phyloP scores from a whole-genome alignment of 1,139 yeast genomes.

The Suhomyces terraborum region DNA sequence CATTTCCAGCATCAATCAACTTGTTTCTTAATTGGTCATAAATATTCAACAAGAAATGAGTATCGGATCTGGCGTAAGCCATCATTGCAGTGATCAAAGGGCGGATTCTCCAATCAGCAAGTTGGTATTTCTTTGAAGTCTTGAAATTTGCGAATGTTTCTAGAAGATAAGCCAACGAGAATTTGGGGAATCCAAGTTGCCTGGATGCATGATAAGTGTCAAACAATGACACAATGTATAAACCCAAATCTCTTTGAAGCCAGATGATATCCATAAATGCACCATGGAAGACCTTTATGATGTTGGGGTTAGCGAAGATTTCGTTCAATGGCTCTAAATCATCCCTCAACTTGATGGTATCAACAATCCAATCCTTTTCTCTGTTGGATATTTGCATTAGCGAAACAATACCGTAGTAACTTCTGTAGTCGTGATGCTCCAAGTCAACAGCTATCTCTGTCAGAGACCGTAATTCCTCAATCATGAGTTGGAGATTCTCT shows the following conservation, averaged over 20 bases:
- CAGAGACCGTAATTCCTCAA: conserved; percentile 50
- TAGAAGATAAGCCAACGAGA: conserved; percentile 80
- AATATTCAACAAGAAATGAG: conserved; percentile 83
- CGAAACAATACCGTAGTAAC: conserved; percentile 89
- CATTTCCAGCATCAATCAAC: conserved; percentile 46
- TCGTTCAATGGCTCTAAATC: conserved; percentile 68
- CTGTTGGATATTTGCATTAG: conserved; percentile 90
- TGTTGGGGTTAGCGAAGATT: conserved; percentile 76
- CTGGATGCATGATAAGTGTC: conserved; percentile 93
- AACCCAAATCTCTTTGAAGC: conserved; percentile 94
- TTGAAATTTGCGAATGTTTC: conserved; percentile 81
- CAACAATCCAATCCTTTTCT: conserved; percentile 80
- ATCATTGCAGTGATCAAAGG: conserved; percentile 79
- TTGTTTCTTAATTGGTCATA: conserved; percentile 73
- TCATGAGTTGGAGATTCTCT: conserved; percentile 55
- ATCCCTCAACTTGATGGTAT: conserved; percentile 72
- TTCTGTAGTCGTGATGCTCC: conserved; percentile 92
- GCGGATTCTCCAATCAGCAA: conserved; percentile 95
- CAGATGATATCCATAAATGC: conserved; percentile 96
- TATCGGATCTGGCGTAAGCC: conserved; percentile 91
- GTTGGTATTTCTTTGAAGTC: conserved; percentile 91
- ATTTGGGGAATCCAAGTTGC: conserved; percentile 73
- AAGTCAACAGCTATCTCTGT: conserved; percentile 90
- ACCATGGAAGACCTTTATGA: conserved; percentile 91
- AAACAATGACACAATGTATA: conserved; percentile 84